These are phyloP conservation scores for Blattamonas nauphoetae DNA, from an alignment of 78 protist species.

Conservation along the genomic window DNA sequence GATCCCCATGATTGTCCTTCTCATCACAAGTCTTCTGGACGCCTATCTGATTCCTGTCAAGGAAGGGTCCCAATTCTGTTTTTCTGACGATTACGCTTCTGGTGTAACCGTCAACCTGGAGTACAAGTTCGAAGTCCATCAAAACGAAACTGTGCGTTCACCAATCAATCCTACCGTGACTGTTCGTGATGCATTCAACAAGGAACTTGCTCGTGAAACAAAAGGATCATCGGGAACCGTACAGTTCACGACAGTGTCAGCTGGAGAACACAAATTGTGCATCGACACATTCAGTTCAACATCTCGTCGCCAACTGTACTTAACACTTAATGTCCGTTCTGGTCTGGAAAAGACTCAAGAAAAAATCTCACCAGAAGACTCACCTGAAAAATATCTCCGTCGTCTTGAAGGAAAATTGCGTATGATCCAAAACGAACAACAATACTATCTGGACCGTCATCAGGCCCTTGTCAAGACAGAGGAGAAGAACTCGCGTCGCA, in stretches of 20 bases:
- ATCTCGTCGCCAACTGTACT: background rate
- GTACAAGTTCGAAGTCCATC: background rate
- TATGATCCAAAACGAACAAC: background rate
- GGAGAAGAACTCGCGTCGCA: background rate
- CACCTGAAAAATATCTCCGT: background rate
- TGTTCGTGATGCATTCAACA: background rate
- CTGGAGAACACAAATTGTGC: background rate
- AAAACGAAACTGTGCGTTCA: background rate
- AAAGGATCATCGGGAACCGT: background rate
- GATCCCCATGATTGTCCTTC: no score
- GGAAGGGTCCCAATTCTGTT: background rate
- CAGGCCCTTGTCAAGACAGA: background rate
- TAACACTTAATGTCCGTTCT: background rate
- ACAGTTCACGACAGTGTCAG: background rate
- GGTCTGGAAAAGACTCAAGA: background rate
- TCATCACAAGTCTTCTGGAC: no score
- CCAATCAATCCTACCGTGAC: background rate
- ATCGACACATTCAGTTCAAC: background rate
- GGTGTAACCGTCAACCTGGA: background rate
- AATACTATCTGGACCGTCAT: background rate
- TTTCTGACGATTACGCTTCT: background rate
- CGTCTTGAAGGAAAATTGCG: background rate
- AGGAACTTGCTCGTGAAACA: background rate
- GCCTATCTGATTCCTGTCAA: background rate
- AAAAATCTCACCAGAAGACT: background rate